Evolutionary conservation across 73 alveolate species (phyloP), one percentile per base, ranked within the genome.

Genomic region (Paramecium sonneborni): DNA sequence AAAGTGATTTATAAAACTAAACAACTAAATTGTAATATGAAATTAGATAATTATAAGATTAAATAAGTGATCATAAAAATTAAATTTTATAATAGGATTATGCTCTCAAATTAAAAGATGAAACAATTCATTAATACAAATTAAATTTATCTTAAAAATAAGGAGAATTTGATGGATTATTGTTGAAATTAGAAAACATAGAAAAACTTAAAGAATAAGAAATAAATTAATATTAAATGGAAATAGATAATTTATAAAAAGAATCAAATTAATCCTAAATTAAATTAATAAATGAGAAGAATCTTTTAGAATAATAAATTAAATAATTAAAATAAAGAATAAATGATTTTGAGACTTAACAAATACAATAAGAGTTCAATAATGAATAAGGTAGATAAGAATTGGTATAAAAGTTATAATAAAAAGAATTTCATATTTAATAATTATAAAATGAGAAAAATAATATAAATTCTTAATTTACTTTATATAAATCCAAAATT

Each of bases 311-410:
- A 37, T 74, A 74, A 37, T 74, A 74, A 74, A 32, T 37, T 11
- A 74, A 74, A 39, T 74, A 74, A 37, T 23, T 34, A 1, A 74
- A 74, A 39, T 2, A 34, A 74, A 74, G 20, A 74, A 12, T 37
- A 37, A 74, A 74, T 35, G 87, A 74, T 34, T 28, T 74, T 6
- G 87, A 74, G 21, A 37, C 56, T n/a, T 34, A 74, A 74, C 20
- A 37, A 34, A 39, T 74, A 34, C 52, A 35, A 74, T 37, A 37
- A 23, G 56, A 37, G 12, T 74, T 34, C 21, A 34, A n/a, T 7
- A 74, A 74, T 35, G 67, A 74, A 34, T 74, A 74, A 74, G 37
- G 6, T 7, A 37, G 24, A 15, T n/a, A 74, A 20, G 87, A 74
- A 37, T 37, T 74, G 20, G 67, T 32, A 35, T 32, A 28, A 9